These are phyloP conservation scores for Zostera marina DNA, from an alignment of 116 monocot species.

Conservation along the genomic window DNA sequence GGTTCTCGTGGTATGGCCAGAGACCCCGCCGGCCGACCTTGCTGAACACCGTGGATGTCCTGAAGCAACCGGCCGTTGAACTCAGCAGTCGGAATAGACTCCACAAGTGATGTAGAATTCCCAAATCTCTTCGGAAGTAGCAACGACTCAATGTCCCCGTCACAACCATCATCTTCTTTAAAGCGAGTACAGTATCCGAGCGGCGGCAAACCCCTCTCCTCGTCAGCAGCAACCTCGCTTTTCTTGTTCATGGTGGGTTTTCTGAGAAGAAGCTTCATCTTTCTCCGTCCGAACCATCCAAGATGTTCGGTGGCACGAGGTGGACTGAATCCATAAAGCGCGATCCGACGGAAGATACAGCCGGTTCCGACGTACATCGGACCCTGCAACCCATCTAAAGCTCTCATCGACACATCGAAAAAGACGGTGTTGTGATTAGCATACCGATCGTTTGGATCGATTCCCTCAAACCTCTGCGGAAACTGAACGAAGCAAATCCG, in stretches of 20 bases:
- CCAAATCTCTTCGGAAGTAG: constrained; percentile 71
- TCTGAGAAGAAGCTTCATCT: constrained; percentile 49
- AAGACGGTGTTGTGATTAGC: constrained; percentile 97
- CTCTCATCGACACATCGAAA: constrained; percentile 90
- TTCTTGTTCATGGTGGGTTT: constrained; percentile 73
- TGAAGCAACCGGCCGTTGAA: constrained; percentile 81
- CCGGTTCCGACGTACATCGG: constrained; percentile 99
- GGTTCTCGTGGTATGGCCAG: constrained; percentile 69
- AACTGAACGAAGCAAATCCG: constrained; percentile 87
- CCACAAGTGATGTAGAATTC: constrained; percentile 34
- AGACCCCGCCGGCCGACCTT: constrained; percentile 58
- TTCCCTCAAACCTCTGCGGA: constrained; percentile 90
- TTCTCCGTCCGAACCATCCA: constrained; percentile 72
- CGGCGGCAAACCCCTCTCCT: background rate
- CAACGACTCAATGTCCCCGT: constrained; percentile 14
- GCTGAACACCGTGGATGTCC: constrained; percentile 28
- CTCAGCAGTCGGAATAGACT: constrained; percentile 78
- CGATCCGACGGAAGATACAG: constrained; percentile 79
- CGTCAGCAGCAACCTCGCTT: constrained; percentile 21
- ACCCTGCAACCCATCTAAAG: constrained; percentile 90
- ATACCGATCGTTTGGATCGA: constrained; percentile 81
- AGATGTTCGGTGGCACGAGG: constrained; percentile 70
- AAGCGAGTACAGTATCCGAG: background rate
- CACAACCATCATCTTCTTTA: constrained; percentile 8
- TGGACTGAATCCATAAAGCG: constrained; percentile 78